These are phyloP conservation scores for Chloranthus sessilifolius DNA, from an alignment of 164 flowering plant species.

Conservation along the genomic window DNA sequence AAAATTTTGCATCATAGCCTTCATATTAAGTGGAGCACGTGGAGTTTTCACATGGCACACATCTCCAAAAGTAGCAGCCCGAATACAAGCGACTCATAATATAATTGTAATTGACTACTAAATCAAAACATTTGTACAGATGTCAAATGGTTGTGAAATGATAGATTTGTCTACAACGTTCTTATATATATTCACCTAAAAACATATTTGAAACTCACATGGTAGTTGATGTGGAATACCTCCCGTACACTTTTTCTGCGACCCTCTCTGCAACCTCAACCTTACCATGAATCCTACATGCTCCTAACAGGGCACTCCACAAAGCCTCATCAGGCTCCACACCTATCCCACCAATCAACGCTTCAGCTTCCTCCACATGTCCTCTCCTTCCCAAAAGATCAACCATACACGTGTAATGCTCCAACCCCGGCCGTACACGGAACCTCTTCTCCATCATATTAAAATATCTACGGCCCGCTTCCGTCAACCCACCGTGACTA, in stretches of 20 bases:
- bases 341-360: conserved; percentile 9
- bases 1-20: no score
- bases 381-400: conserved; percentile 15
- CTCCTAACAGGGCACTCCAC: conserved; percentile 11
- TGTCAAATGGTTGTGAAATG: no score
- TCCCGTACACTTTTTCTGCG: not conserved
- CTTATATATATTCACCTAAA: no score
- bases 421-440: conserved; percentile 7
- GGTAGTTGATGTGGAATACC: no score
- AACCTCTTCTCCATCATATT: conserved; percentile 12
- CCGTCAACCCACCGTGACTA: conserved; percentile 10
- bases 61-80: no score
- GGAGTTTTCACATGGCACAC: no score
- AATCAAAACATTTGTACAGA: no score
- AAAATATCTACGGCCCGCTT: conserved; percentile 6
- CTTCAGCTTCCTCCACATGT: conserved; percentile 10
- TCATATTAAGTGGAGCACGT: no score
- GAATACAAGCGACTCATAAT: no score
- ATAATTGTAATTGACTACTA: no score
- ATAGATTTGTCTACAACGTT: no score
- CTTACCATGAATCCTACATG: conserved; percentile 9
- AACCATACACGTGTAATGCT: conserved; percentile 19
- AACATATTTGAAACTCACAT: no score
- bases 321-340: conserved; percentile 9
- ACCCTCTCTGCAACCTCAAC: conserved; percentile 9